Percentiles rank a stretch among this genome's conserved stretches.
Conservation (phyloP, 169 alveolate genomes). For the Eimeria tenella region DNA sequence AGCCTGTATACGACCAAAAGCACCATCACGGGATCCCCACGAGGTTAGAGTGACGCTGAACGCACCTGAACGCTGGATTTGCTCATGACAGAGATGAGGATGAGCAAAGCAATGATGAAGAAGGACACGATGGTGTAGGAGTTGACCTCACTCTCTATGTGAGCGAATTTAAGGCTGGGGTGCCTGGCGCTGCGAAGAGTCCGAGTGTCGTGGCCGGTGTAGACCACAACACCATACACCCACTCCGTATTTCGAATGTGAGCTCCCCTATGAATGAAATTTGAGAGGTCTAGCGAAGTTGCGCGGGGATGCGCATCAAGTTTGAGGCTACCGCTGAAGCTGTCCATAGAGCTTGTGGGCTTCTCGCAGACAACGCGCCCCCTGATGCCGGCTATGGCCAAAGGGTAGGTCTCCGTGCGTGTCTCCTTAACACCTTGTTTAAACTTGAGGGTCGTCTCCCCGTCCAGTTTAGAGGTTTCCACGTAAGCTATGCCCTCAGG, state of each 20-base stretch:
- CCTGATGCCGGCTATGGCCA: constrained; percentile 76
- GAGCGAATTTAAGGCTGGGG: constrained; percentile 50
- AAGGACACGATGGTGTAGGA: constrained; percentile 58
- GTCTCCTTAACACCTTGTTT: constrained; percentile 91
- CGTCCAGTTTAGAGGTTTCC: constrained; percentile 97
- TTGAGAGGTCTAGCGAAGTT: constrained; percentile 47
- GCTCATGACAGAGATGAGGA: constrained; percentile 72
- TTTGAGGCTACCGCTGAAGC: constrained; percentile 75
- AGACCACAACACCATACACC: constrained; percentile 95
- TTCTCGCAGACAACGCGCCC: constrained; percentile 77
- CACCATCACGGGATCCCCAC: background rate
- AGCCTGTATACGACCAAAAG: background rate
- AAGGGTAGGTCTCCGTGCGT: constrained; percentile 59
- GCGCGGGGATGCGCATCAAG: constrained; percentile 78
- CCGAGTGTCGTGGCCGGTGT: constrained; percentile 98
- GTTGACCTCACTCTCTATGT: constrained; percentile 72
- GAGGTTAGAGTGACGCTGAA: background rate
- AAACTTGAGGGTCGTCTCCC: constrained; percentile 96
- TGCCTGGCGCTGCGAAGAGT: constrained; percentile 79
- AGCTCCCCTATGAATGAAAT: constrained; percentile 82
- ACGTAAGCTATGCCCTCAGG: constrained; percentile 95
- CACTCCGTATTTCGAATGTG: constrained; percentile 94
- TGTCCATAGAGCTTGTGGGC: constrained; percentile 61
- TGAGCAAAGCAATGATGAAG: constrained; percentile 41
- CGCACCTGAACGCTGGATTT: constrained; percentile 74